A percentile compares a stretch with the other conserved stretches of the same genome.
Evolutionary conservation across 768 basidiomycete species (phyloP).

Genomic region (Filobasidium floriforme): DNA sequence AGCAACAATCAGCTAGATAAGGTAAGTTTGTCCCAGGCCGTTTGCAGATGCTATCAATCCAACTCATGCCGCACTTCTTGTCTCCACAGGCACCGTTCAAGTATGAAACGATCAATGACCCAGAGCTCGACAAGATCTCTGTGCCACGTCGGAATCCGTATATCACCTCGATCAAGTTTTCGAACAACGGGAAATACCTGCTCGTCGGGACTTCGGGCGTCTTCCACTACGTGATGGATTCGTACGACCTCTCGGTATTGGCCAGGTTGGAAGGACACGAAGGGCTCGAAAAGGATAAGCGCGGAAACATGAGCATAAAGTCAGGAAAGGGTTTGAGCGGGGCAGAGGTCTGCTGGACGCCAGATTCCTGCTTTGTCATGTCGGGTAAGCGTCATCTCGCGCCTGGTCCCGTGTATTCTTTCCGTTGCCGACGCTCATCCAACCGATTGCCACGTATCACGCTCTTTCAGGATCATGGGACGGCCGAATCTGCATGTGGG

Average conservation of each 20-base stretch:
- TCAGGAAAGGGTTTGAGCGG: constrained; percentile 72
- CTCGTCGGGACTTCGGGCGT: constrained; percentile 87
- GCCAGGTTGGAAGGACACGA: constrained; percentile 77
- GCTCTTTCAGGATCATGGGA: constrained; percentile 48
- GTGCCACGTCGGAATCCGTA: constrained; percentile 80
- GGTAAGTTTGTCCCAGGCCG: constrained; percentile 26
- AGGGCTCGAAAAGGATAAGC: constrained; percentile 57
- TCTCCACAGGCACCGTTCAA: constrained; percentile 64
- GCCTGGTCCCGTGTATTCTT: not conserved
- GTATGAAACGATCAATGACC: constrained; percentile 72
- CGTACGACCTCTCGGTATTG: constrained; percentile 74
- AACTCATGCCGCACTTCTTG: not conserved
- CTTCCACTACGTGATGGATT: constrained; percentile 87
- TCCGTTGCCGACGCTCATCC: constrained; percentile 45
- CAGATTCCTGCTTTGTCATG: constrained; percentile 83
- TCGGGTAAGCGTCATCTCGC: constrained; percentile 51
- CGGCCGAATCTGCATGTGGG: constrained; percentile 82
- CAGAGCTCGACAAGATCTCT: constrained; percentile 62
- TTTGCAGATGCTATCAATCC: not conserved
- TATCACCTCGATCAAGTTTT: constrained; percentile 87
- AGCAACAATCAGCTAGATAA: constrained; percentile 24
- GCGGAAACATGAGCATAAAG: constrained; percentile 47
- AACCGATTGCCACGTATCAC: constrained; percentile 30
- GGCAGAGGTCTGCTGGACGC: constrained; percentile 89
- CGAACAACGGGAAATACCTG: constrained; percentile 78